Percentiles rank a stretch among this genome's conserved stretches.
Conservation (phyloP, 2,329 filamentous ascomycete species). For the Aspergillus niger region DNA sequence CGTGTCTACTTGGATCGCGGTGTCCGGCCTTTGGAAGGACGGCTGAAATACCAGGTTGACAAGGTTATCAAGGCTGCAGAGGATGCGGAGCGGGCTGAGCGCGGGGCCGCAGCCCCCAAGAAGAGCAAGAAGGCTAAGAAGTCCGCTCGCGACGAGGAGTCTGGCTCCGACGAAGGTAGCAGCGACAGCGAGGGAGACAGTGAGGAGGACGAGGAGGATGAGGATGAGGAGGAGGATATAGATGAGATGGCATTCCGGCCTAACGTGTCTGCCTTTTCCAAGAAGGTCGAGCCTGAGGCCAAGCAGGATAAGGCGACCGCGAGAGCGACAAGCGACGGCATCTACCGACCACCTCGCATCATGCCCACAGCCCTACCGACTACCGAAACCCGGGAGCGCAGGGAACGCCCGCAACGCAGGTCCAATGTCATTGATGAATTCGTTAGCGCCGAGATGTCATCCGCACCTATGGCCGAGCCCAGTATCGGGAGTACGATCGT, state of each 20-base stretch:
- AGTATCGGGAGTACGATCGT: slow-evolving; percentile 90
- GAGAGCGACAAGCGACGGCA: slow-evolving; percentile 57
- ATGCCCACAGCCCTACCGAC: slow-evolving; percentile 81
- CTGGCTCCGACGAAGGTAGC: slow-evolving; percentile 27
- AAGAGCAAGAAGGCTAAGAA: slow-evolving; percentile 32
- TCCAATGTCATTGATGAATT: slow-evolving; percentile 92
- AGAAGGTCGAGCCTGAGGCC: slow-evolving; percentile 42
- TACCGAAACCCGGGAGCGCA: slow-evolving; percentile 60
- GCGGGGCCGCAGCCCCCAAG: slow-evolving; percentile 27
- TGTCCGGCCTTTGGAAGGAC: slow-evolving; percentile 83
- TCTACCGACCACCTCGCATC: slow-evolving; percentile 88
- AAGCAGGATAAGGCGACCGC: slow-evolving; percentile 27
- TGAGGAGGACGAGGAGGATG: slow-evolving; percentile 38
- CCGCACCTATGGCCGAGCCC: slow-evolving; percentile 78
- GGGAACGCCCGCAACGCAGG: slow-evolving; percentile 64
- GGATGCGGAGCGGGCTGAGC: slow-evolving; percentile 37
- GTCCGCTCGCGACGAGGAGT: slow-evolving; percentile 31
- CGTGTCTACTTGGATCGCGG: slow-evolving; percentile 93
- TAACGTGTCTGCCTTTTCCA: slow-evolving; percentile 54
- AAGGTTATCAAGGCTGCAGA: slow-evolving; percentile 88
- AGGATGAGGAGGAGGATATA: slow-evolving; percentile 46
- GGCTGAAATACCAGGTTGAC: slow-evolving; percentile 93
- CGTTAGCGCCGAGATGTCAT: slow-evolving; percentile 78
- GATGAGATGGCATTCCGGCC: slow-evolving; percentile 66
- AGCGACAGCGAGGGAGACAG: slow-evolving; percentile 31